Base-by-base conservation (phyloP, 148 eudicot genomes). In the Pharnaceum exiguum region DNA sequence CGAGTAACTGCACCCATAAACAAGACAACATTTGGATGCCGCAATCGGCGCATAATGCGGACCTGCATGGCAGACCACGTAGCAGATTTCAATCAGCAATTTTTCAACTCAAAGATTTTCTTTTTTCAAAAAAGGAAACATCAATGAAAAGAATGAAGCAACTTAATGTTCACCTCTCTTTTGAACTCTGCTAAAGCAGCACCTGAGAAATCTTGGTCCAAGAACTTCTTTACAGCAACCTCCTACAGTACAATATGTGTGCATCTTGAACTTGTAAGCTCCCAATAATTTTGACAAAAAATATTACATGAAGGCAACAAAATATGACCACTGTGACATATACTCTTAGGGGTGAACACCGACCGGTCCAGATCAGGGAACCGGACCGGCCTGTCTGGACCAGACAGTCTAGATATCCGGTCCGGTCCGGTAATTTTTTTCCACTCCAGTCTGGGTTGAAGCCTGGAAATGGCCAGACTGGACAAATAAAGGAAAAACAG, bases 1-100 rank as follows among this genome's bases (percentile, higher is more conserved):
- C 99, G 89, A 65, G 99, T 94, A 58, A 94, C 96, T 57, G 99
- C 99, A 70, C 99, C 99, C 99, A 94, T 86, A 76, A 89, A 94
- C 64, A 82, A 77, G 68, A 94, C 96, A 48, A 94, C 89, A 79
- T 89, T 94, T 44, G 86, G 95, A 86, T 94, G 95, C 18, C 96
- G 91, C 75, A 89, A 80, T 74, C 96, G 77, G 10, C 88, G 96
- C 99, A 94, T 94, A 36, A 94, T 94, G 32, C 96, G 89, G 50
- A 94, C 96, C 99, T 94, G 77, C 29, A 58, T 17, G 16, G 31
- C 3, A 25, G 38, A 35, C 38, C 7, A 35, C 7, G 12, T 7
- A 35, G 7, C 38, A 35, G 38, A n/a, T n/a, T n/a, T n/a, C n/a
- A n/a, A n/a, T n/a, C n/a, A n/a, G n/a, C n/a, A n/a, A n/a, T n/a